phyloP scores from a whole-genome alignment of 495 filamentous ascomycete species.

The Parachaetomium inaequale region DNA sequence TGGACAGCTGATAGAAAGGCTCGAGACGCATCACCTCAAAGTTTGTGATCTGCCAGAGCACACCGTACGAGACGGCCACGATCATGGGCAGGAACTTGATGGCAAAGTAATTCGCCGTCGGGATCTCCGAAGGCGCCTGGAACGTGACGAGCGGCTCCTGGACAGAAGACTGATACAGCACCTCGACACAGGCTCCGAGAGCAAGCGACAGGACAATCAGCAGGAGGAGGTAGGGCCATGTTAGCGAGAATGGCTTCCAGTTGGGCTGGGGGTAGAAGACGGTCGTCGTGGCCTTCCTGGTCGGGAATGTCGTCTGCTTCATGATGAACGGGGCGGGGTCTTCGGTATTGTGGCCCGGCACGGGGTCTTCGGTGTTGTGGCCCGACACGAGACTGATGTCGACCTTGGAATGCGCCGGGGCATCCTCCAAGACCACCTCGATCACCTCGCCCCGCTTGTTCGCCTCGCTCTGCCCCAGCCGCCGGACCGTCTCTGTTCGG shows the following conservation, averaged over 20 bases:
- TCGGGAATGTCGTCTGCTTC: conserved; percentile 33
- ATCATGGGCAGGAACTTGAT: conserved; percentile 72
- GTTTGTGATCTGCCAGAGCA: conserved; percentile 71
- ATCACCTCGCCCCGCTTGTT: conserved; percentile 51
- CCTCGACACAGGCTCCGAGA: conserved; percentile 56
- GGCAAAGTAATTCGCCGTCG: conserved; percentile 54
- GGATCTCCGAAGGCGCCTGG: conserved; percentile 48
- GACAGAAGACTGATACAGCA: conserved; percentile 56
- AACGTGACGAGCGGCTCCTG: conserved; percentile 49
- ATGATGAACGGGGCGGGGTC: conserved; percentile 16
- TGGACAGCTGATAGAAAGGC: conserved; percentile 70
- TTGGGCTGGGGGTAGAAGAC: conserved; percentile 59
- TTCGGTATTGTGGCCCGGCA: too few species aligned
- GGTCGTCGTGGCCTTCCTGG: conserved; percentile 30
- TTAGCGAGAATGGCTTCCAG: conserved; percentile 72
- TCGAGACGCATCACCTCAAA: conserved; percentile 72
- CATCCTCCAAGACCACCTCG: conserved; percentile 48
- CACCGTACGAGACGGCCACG: conserved; percentile 65
- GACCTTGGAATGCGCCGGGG: conserved; percentile 26
- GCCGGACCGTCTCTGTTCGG: conserved; percentile 35
- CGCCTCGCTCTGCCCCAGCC: conserved; percentile 48
- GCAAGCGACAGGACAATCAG: conserved; percentile 56
- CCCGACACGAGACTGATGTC: conserved; percentile 46
- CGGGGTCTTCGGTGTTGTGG: conserved; percentile 17
- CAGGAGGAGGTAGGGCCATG: conserved; percentile 54